Conservation (phyloP, 768 basidiomycete genomes). For the Exidia glandulosa region DNA sequence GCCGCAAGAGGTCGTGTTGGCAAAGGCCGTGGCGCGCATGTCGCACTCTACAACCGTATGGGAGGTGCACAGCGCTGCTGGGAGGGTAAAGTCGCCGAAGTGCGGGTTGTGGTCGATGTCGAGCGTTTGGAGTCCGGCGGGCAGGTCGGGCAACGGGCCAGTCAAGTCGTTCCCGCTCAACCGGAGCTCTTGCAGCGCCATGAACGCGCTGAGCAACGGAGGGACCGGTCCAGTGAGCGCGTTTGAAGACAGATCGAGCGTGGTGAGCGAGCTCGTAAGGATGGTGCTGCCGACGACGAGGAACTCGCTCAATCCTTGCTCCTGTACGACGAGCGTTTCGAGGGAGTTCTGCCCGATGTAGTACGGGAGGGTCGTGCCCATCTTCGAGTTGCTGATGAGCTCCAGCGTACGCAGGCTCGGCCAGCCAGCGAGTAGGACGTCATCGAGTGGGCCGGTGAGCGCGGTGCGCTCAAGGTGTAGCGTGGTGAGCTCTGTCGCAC, state of each 20-base stretch:
- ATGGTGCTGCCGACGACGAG: slow-evolving; percentile 20
- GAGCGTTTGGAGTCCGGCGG: slow-evolving; percentile 23
- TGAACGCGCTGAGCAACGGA: slow-evolving; percentile 20
- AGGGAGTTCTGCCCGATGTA: slow-evolving; percentile 23
- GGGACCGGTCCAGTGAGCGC: slow-evolving; percentile 30
- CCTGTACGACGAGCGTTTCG: slow-evolving; percentile 27
- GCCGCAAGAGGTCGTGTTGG: slow-evolving; percentile 1
- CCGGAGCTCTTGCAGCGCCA: slow-evolving; percentile 25
- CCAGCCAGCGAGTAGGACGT: slow-evolving; percentile 20
- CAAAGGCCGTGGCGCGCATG: slow-evolving; percentile 1
- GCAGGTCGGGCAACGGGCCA: slow-evolving; percentile 25
- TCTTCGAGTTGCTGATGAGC: slow-evolving; percentile 29
- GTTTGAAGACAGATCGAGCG: slow-evolving; percentile 30
- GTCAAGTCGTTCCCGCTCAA: slow-evolving; percentile 29
- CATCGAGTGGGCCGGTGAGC: slow-evolving; percentile 24
- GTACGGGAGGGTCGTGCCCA: slow-evolving; percentile 28
- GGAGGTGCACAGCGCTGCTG: slow-evolving; percentile 17
- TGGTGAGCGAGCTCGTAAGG: slow-evolving; percentile 22
- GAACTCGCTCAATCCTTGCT: background rate
- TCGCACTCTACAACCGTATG: slow-evolving; percentile 17
- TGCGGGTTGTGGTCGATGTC: slow-evolving; percentile 26
- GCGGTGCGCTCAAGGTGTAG: slow-evolving; percentile 32
- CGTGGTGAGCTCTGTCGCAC: slow-evolving; percentile 26
- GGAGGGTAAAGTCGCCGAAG: slow-evolving; percentile 21
- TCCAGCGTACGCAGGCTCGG: slow-evolving; percentile 21